Percentiles rank a stretch among this genome's conserved stretches.
These are phyloP conservation scores for Styphnolobium japonicum DNA, from an alignment of 306 rosid species.

Conservation along the genomic window DNA sequence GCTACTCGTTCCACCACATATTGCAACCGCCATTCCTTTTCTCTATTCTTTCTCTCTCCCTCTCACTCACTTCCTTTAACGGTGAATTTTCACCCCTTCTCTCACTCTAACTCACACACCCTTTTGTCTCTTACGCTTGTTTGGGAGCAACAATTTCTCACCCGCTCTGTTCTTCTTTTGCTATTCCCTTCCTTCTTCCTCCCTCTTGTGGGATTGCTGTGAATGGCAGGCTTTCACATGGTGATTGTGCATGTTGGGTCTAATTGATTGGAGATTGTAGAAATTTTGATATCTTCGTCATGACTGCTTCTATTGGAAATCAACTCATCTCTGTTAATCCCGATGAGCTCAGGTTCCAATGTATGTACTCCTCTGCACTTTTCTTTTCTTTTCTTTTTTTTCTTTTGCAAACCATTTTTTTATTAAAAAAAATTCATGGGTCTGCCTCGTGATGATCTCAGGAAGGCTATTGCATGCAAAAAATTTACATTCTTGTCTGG, in stretches of 20 bases:
- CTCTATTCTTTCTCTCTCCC: conserved; percentile 15
- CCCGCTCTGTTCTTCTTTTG: neutral
- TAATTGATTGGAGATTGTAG: conserved; percentile 8
- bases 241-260: neutral
- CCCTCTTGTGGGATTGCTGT: neutral
- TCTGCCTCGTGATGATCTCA: neutral
- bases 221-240: conserved; percentile 5
- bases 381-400: neutral
- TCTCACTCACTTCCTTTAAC: conserved; percentile 7
- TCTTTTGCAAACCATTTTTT: neutral
- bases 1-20: conserved; percentile 43
- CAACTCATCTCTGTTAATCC: conserved; percentile 57
- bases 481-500: neutral
- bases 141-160: no score
- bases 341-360: conserved; percentile 68
- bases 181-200: neutral
- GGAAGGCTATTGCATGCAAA: neutral
- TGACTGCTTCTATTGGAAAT: conserved; percentile 54
- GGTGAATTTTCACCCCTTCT: neutral
- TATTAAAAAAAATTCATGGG: neutral
- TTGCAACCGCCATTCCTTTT: neutral
- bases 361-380: conserved; percentile 27
- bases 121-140: neutral
- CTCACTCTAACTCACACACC: neutral
- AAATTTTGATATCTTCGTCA: conserved; percentile 36